Base-by-base conservation (phyloP, 2,329 filamentous ascomycete species). In the Grosmannia huntii region DNA sequence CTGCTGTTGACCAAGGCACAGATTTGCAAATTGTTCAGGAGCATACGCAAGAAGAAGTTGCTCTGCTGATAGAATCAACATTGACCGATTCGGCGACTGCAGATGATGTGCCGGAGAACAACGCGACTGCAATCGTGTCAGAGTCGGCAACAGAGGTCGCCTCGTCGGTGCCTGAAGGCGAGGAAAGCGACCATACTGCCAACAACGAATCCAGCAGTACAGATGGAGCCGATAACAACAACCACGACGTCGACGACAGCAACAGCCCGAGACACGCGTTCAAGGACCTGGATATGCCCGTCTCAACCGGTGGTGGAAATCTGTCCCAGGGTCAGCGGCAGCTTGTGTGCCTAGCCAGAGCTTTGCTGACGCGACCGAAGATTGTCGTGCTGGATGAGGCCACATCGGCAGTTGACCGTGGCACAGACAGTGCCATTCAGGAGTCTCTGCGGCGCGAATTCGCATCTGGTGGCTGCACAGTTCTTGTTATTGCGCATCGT, bases 341-440 rank as follows among this genome's bases (percentile, higher is more conserved):
- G 65, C 70, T 80, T 2, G 72, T 79, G 50, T 74, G 72, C 55
- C 66, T 80, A 1, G 76, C 76, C 0, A 70, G 77, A 6, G 72
- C 76, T 0, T 65, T 79, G 4, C 66, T 78, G 59, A 65, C 67
- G 4, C 68, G 68, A 21, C 69, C 71, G 25, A 72, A 72, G 62
- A 68, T 77, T 21, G 65, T 76, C 0, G 67, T 76, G 14, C 64
- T 74, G 41, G 72, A 74, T 59, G 72, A 74, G 61, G 72, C 72
- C 6, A 75, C 72, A 7, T 71, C 73, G 11, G 77, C 79, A 0
- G 77, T 83, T 4, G 83, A 85, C 64, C 69, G 72, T 14, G 74
- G 74, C 56, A 84, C 82, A 2, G 82, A 85, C 62, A 71, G 74
- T 41, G 70, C 75, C 28, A 81, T 85, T 68, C 80, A 84, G 65